Conservation (phyloP, 306 rosid genomes). For the Trichosanthes cucumerina region DNA sequence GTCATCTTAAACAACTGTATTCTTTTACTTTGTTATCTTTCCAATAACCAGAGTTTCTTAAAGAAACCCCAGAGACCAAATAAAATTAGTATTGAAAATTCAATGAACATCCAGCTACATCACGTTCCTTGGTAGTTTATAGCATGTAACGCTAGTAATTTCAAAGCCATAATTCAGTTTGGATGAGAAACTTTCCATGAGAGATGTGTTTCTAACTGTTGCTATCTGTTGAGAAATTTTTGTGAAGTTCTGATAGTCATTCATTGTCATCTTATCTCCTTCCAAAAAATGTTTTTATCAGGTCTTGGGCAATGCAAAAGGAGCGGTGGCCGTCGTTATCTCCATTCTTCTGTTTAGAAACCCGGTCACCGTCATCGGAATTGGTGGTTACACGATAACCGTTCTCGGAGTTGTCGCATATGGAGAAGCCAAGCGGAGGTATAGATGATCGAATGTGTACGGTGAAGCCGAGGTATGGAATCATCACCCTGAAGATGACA, state of each 20-base stretch:
- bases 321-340: constrained; percentile 93
- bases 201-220: neutral
- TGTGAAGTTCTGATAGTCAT: neutral
- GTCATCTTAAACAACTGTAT: neutral
- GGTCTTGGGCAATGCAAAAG: constrained; percentile 97
- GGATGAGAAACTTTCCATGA: neutral
- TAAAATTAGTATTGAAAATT: neutral
- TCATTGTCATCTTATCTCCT: neutral
- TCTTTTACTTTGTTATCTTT: neutral
- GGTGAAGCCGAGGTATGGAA: neutral
- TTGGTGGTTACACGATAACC: constrained; percentile 71
- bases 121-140: neutral
- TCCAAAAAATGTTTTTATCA: constrained; percentile 13
- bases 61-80: neutral
- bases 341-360: constrained; percentile 91
- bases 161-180: neutral
- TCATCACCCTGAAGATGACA: neutral
- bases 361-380: constrained; percentile 80
- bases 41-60: neutral
- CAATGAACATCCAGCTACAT: neutral
- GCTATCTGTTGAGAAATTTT: neutral
- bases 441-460: constrained; percentile 33
- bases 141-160: neutral
- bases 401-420: constrained; percentile 75
- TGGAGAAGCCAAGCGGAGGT: constrained; percentile 89